Conservation (phyloP, 192 early-diverging fungal species). For the Coemansia sp. region DNA sequence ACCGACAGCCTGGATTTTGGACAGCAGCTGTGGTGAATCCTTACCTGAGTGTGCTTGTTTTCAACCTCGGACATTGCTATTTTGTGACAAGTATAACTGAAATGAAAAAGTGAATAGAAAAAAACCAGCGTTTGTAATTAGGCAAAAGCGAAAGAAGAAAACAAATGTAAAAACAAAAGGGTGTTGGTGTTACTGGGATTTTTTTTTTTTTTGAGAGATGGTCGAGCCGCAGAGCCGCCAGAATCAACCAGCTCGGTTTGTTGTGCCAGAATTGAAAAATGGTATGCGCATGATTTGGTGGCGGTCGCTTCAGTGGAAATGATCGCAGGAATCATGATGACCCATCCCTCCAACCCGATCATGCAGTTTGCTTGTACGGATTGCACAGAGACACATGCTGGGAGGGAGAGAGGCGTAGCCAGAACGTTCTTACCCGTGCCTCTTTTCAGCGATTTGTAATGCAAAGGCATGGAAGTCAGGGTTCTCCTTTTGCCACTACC, state of each 20-base stretch:
- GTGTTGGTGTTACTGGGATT: background rate
- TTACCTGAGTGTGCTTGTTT: slow-evolving; percentile 56
- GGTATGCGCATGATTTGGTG: background rate
- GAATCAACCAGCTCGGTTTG: background rate
- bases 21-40: slow-evolving; percentile 2
- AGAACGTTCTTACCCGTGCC: slow-evolving; percentile 3
- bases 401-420: background rate
- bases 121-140: background rate
- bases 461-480: background rate
- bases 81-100: slow-evolving; percentile 2
- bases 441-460: background rate
- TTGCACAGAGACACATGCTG: background rate
- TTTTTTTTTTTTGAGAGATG: background rate
- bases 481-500: background rate
- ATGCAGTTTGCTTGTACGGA: background rate
- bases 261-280: no score
- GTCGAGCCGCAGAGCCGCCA: background rate
- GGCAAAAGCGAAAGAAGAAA: background rate
- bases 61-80: slow-evolving; percentile 49
- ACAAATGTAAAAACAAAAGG: background rate
- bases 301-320: background rate
- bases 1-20: background rate
- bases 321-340: background rate
- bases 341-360: background rate
- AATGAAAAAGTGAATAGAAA: background rate